These are phyloP conservation scores for Geranium rotundifolium DNA, from an alignment of 345 rosid genomes.

Conservation along the genomic window DNA sequence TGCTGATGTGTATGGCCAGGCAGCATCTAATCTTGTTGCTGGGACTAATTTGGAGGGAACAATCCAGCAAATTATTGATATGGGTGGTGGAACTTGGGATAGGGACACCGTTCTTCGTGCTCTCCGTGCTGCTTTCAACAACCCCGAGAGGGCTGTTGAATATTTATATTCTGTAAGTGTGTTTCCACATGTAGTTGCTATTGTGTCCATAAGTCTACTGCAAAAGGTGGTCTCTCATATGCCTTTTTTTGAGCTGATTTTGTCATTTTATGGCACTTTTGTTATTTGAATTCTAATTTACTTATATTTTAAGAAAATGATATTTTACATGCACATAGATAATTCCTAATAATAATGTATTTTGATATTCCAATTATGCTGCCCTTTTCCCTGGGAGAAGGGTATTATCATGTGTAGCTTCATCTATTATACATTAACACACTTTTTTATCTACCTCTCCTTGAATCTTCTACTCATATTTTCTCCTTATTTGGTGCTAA, in stretches of 20 bases:
- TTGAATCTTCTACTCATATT: neutral
- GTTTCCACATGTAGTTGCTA: neutral
- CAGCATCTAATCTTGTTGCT: constrained; percentile 82
- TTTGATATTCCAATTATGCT: too few species aligned
- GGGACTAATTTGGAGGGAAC: constrained; percentile 71
- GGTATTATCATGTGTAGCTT: too few species aligned
- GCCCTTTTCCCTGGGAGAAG: too few species aligned
- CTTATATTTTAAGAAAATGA: neutral
- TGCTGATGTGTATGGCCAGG: constrained; percentile 55
- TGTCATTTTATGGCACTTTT: neutral
- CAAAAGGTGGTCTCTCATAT: neutral
- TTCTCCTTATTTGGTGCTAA: neutral
- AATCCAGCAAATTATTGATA: constrained; percentile 84
- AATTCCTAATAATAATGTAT: too few species aligned
- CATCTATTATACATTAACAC: neutral
- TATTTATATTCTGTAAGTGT: constrained; percentile 73
- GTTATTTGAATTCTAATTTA: neutral
- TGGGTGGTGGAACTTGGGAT: constrained; percentile 95
- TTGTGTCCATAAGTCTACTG: neutral
- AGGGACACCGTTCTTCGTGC: constrained; percentile 81
- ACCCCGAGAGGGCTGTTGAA: constrained; percentile 96
- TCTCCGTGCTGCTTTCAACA: constrained; percentile 88
- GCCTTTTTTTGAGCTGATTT: neutral
- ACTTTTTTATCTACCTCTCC: neutral
- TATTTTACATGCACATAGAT: too few species aligned